Evolutionary conservation across 2,329 filamentous ascomycete genomes (phyloP).

Genomic region (Raffaelea albimanens): DNA sequence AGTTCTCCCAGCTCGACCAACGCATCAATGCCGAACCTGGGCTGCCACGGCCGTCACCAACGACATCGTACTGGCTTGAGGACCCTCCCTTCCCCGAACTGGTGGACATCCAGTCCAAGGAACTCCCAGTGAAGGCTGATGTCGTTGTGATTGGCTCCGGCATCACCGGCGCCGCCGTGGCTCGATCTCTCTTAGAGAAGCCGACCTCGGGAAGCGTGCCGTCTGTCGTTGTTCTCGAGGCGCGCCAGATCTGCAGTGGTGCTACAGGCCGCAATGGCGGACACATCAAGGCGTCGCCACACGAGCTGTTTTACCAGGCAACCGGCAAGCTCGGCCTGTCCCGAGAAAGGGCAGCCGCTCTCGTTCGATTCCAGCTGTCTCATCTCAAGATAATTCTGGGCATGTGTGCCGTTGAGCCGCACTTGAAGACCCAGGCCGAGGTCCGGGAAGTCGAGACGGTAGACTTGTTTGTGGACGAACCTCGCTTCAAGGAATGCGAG

Average conservation of each 20-base stretch:
- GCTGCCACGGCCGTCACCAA: constrained; percentile 3
- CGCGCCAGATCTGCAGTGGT: constrained; percentile 36
- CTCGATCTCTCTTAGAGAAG: constrained; percentile 9
- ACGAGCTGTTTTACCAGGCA: constrained; percentile 29
- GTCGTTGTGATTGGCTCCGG: constrained; percentile 46
- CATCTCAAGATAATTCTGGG: constrained; percentile 29
- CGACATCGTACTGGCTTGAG: constrained; percentile 7
- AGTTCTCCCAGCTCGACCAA: background rate
- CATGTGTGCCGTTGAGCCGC: constrained; percentile 24
- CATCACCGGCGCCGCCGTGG: constrained; percentile 36
- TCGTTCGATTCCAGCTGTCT: constrained; percentile 33
- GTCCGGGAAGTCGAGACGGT: constrained; percentile 35
- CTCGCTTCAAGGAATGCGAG: constrained; percentile 23
- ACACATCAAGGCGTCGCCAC: constrained; percentile 35
- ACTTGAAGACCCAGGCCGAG: constrained; percentile 23
- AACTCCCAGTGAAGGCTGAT: constrained; percentile 30
- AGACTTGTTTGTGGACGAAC: constrained; percentile 30
- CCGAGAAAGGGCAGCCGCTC: constrained; percentile 24
- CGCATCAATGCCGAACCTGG: constrained; percentile 2
- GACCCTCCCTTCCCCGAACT: constrained; percentile 9
- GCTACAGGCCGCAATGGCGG: constrained; percentile 45
- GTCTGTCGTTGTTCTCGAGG: constrained; percentile 37
- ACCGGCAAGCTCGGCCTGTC: constrained; percentile 18
- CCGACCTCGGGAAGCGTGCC: background rate
- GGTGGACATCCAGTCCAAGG: constrained; percentile 18